phyloP scores from a whole-genome alignment of 495 filamentous ascomycete genomes.

The Tuber indicum region DNA sequence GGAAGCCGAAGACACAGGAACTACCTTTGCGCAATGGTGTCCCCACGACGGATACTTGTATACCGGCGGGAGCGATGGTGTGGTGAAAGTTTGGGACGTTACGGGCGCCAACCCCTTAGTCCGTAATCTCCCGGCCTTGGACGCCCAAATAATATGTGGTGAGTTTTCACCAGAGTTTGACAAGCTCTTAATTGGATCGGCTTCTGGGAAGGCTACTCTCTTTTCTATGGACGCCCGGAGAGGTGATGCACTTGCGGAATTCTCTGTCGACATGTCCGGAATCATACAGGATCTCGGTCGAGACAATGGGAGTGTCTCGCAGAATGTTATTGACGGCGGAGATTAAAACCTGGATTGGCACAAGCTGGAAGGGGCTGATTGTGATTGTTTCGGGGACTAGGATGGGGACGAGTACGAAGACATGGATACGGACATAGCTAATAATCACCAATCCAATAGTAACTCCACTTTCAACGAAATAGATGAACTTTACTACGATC shows the following conservation, averaged over 20 bases:
- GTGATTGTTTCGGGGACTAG: not conserved
- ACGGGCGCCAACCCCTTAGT: too few relatives aligned
- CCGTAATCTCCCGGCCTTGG: conserved; percentile 51
- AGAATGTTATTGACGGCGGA: not conserved
- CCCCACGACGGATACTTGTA: conserved; percentile 63
- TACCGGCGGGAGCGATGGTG: conserved; percentile 84
- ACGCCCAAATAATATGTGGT: conserved; percentile 49
- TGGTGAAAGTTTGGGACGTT: conserved; percentile 85
- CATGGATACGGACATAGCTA: not conserved
- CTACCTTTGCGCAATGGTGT: conserved; percentile 77
- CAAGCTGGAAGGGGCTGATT: not conserved
- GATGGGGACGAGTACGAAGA: not conserved
- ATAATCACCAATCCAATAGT: not conserved
- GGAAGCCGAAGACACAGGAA: conserved; percentile 70
- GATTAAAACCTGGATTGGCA: not conserved
- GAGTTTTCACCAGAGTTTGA: conserved; percentile 31
- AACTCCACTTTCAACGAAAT: not conserved
- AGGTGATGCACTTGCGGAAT: not conserved
- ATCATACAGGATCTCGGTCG: conserved; percentile 9
- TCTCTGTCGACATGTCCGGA: conserved; percentile 27
- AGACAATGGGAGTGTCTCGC: conserved; percentile 1
- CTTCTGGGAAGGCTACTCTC: conserved; percentile 31
- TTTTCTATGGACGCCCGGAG: conserved; percentile 19
- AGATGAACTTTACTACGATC: not conserved
- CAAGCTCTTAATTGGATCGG: conserved; percentile 36